Evolutionary conservation across 2,329 filamentous ascomycete species (phyloP).

Genomic region (Phaeosphaeria sp.): DNA sequence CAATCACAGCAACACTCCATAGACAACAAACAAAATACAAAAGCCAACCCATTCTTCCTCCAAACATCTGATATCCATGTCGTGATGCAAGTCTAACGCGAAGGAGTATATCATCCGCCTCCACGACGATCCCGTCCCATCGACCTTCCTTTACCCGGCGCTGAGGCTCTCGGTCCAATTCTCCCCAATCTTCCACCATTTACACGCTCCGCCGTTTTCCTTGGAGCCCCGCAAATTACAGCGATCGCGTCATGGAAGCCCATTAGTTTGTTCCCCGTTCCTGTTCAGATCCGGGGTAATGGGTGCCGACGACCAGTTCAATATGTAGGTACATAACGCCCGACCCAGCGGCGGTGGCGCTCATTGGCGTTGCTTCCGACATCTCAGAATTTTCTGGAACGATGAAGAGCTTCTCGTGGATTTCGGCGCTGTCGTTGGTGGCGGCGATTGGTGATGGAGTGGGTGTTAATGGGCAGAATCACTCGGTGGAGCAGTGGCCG

Average conservation of each 20-base stretch:
- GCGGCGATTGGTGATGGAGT: slow-evolving; percentile 11
- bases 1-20: background rate
- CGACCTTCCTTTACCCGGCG: slow-evolving; percentile 6
- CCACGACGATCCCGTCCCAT: background rate
- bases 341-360: slow-evolving; percentile 14
- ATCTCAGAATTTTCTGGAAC: slow-evolving; percentile 14
- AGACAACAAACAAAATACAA: background rate
- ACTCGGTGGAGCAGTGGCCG: slow-evolving; percentile 51
- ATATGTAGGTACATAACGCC: slow-evolving; percentile 20
- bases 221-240: slow-evolving; percentile 11
- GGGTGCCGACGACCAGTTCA: slow-evolving; percentile 7
- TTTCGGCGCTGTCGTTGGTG: slow-evolving; percentile 30
- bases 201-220: slow-evolving; percentile 10
- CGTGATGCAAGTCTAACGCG: slow-evolving; percentile 3
- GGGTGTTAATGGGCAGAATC: slow-evolving; percentile 32
- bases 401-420: slow-evolving; percentile 33
- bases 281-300: slow-evolving; percentile 12
- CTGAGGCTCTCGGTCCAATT: background rate
- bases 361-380: slow-evolving; percentile 22
- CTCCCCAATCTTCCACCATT: slow-evolving; percentile 23
- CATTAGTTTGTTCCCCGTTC: slow-evolving; percentile 13
- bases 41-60: background rate
- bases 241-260: slow-evolving; percentile 11
- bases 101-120: slow-evolving; percentile 5
- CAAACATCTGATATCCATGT: background rate